Percentiles rank a stretch among this genome's conserved stretches.
Conservation (phyloP, 2,329 filamentous ascomycete species). For the Alternaria gaisen region DNA sequence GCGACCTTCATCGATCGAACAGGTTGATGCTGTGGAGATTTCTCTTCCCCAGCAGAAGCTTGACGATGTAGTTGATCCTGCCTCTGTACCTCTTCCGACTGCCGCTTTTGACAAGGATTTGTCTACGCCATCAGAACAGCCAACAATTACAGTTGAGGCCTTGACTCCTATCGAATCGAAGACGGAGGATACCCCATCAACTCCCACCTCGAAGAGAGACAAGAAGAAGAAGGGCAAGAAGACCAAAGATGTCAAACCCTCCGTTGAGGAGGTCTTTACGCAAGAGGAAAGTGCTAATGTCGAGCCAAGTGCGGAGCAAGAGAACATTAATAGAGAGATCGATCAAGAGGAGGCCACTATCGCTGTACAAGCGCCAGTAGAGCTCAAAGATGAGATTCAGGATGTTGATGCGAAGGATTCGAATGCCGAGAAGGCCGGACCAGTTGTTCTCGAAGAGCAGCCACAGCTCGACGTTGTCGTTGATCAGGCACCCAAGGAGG, state of each 20-base stretch:
- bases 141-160: neutral
- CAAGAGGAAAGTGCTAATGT: neutral
- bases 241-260: conserved; percentile 18
- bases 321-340: neutral
- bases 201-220: conserved; percentile 26
- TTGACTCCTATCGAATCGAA: neutral
- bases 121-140: conserved; percentile 1
- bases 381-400: neutral
- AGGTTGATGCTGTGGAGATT: neutral
- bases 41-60: neutral
- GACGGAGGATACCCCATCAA: conserved; percentile 6
- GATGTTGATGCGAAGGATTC: neutral
- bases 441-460: neutral
- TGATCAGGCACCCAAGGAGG: neutral
- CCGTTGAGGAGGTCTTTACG: conserved; percentile 10
- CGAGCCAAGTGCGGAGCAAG: neutral
- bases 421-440: neutral
- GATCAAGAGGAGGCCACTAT: neutral
- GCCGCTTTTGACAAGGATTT: conserved; percentile 8
- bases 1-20: neutral
- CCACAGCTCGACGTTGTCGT: neutral
- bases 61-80: conserved; percentile 5
- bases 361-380: neutral
- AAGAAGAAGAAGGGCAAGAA: conserved; percentile 39
- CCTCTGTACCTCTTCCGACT: conserved; percentile 7